Base-by-base conservation (phyloP, 2,329 filamentous ascomycete genomes). In the Talaromyces sp. region DNA sequence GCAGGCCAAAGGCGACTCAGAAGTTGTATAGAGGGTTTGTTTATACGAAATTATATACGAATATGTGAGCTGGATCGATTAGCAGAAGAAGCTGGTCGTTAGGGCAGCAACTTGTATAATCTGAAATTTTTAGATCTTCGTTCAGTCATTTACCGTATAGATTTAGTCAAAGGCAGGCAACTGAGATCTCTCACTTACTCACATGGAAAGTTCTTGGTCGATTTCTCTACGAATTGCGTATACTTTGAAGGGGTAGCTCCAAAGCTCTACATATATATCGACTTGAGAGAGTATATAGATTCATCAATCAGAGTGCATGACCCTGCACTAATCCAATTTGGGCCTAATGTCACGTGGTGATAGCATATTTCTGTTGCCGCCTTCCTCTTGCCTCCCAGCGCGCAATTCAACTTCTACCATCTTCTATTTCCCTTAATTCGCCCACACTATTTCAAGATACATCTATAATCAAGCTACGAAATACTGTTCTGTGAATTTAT, bases 331-430 rank as follows among this genome's bases (percentile, higher is more conserved):
- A 67, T 43, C 47, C 29, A 3, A 10, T 56, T 38, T 25, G 11
- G 31, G 6, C 5, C 2, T 10, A 5, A 13, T 38, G 68, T 78
- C 74, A 77, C 74, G 72, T 75, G 73, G 69, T 65, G 67, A 71
- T 68, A 68, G 68, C 31, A 38, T 54, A 36, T 36, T 38, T 31
- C 2, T 22, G 13, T 25, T 49, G 58, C n/a, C 27, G 38, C 17
- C 29, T 34, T 19, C n/a, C 7, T 4, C 29, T 34, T 15, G 22
- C 40, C 58, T 38, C 58, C 36, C 13, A 51, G 22, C 15, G 47
- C 47, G 13, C 25, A 5, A 34, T 31, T 1, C 25, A 34, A 51
- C 19, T 49, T n/a, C 10, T 51, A 25, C 13, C 27, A 17, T 25
- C n/a, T 13, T 40, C n/a, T 61, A 4, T n/a, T 34, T 22, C 2